Evolutionary conservation across 2,329 filamentous ascomycete genomes (phyloP).

Genomic region (Cadophora malorum): DNA sequence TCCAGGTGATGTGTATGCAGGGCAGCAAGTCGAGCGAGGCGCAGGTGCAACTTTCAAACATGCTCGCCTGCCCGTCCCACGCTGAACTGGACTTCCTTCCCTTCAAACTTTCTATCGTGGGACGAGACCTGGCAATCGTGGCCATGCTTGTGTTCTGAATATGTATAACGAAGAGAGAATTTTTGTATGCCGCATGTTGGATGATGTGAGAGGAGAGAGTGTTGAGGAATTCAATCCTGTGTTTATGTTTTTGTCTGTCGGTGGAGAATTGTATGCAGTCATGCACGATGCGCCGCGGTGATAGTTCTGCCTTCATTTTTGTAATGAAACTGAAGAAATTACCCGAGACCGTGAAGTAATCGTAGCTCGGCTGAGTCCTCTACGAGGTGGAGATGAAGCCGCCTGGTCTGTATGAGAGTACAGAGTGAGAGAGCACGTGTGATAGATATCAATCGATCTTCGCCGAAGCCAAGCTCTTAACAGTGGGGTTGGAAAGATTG

Average conservation of each 20-base stretch:
- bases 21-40: neutral
- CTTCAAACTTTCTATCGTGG: too few relatives aligned
- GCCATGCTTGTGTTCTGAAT: neutral
- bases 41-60: neutral
- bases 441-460: slow-evolving; percentile 30
- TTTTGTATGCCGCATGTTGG: slow-evolving; percentile 6
- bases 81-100: neutral
- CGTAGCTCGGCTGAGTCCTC: slow-evolving; percentile 3
- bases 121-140: neutral
- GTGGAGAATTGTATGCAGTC: neutral
- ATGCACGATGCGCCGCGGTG: neutral
- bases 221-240: neutral
- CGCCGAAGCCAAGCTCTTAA: slow-evolving; percentile 29
- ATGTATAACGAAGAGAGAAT: neutral
- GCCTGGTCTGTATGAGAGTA: neutral
- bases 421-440: neutral
- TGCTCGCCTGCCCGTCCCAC: neutral
- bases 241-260: neutral
- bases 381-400: too few relatives aligned
- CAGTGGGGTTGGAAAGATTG: slow-evolving; percentile 71
- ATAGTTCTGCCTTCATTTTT: neutral
- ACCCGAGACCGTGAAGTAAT: neutral
- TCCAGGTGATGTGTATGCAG: neutral
- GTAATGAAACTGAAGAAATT: neutral
- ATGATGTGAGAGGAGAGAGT: neutral